Percentiles rank a stretch among this genome's conserved stretches.
phyloP scores from a whole-genome alignment of 441 rosid genomes.

The Euphorbia celastroides region DNA sequence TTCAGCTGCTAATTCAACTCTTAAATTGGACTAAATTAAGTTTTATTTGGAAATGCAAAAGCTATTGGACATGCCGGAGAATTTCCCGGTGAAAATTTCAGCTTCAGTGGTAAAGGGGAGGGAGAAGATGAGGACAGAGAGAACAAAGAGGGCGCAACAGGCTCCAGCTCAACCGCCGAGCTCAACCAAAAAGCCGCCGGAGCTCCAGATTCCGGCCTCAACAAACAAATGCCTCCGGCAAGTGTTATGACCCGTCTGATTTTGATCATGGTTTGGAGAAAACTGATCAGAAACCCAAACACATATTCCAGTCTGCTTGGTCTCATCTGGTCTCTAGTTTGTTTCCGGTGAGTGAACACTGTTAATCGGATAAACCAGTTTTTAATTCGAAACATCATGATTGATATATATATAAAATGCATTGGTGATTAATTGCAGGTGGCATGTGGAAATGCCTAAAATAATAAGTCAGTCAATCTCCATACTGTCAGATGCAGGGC shows the following conservation, averaged over 20 bases:
- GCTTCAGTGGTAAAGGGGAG: conserved; percentile 39
- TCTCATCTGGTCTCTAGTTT: conserved; percentile 77
- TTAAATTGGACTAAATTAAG: background rate
- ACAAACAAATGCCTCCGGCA: conserved; percentile 84
- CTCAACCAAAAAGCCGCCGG: conserved; percentile 43
- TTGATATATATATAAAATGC: background rate
- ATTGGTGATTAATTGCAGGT: conserved; percentile 41
- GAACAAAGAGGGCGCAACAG: conserved; percentile 36
- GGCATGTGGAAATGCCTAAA: conserved; percentile 84
- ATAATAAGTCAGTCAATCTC: conserved; percentile 84
- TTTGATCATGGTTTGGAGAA: conserved; percentile 97
- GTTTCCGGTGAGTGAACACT: conserved; percentile 42
- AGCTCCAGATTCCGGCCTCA: conserved; percentile 34
- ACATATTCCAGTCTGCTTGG: conserved; percentile 91
- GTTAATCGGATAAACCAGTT: background rate
- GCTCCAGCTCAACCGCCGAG: conserved; percentile 61
- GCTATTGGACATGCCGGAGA: conserved; percentile 41
- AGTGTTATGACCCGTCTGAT: conserved; percentile 98
- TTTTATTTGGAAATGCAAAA: conserved; percentile 15
- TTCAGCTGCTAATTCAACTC: background rate
- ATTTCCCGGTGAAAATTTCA: conserved; percentile 39
- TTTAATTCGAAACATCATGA: background rate
- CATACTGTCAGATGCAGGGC: conserved; percentile 98
- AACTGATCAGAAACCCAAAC: conserved; percentile 90
- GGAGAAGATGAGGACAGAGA: conserved; percentile 50